These are phyloP conservation scores for Neofusicoccum ribis DNA, from an alignment of 2,329 filamentous ascomycete species.

Conservation along the genomic window DNA sequence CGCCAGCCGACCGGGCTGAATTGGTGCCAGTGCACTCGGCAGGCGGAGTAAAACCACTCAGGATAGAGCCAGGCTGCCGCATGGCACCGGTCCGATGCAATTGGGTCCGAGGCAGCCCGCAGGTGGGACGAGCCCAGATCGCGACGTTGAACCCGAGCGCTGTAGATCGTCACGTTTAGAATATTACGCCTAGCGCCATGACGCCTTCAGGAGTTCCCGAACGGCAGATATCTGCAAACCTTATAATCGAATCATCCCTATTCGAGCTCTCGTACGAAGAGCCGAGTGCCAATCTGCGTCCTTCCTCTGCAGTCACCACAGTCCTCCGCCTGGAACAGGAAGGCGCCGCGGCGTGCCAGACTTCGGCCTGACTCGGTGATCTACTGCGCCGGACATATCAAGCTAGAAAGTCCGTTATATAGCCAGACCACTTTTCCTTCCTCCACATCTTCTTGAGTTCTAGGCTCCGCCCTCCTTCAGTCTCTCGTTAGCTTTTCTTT, in stretches of 20 bases:
- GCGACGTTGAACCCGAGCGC: background rate
- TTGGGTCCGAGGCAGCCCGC: too few species aligned
- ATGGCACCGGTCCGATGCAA: too few species aligned
- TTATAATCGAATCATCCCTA: conserved; percentile 5
- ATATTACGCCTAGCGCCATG: conserved; percentile 2
- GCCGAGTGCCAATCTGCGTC: background rate
- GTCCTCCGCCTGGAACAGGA: background rate
- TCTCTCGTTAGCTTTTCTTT: background rate
- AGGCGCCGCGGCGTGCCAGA: background rate
- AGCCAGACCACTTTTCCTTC: background rate
- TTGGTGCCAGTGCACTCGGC: too few species aligned
- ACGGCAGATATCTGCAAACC: background rate
- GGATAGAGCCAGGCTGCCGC: too few species aligned
- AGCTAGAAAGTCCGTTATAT: background rate
- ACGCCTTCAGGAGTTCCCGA: background rate
- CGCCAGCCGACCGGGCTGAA: too few species aligned
- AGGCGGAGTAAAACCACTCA: too few species aligned
- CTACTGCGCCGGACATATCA: background rate
- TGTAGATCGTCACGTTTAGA: conserved; percentile 2
- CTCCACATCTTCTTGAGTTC: background rate
- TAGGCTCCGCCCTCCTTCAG: background rate
- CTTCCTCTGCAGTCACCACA: background rate
- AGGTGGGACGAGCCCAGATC: background rate
- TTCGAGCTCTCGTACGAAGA: background rate
- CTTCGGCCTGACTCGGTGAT: conserved; percentile 4